phyloP scores from a whole-genome alignment of 768 basidiomycete genomes.

The Daedaleopsis sinensis region DNA sequence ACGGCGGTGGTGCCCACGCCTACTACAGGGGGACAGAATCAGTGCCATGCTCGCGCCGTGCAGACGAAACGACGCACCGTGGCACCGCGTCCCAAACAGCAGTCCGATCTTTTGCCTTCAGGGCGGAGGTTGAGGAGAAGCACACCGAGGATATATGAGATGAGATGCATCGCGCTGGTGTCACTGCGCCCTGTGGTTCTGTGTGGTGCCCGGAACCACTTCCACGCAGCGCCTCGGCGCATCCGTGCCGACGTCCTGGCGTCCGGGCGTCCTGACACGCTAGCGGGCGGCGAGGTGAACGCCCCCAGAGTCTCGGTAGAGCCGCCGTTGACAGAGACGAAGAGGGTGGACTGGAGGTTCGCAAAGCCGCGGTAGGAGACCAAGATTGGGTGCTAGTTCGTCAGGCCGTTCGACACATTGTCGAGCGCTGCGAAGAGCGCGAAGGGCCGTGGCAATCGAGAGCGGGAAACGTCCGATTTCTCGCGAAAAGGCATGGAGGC shows the following conservation, averaged over 20 bases:
- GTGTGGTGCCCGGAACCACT: no score
- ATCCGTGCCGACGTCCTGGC: no score
- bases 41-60: no score
- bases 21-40: slow-evolving; percentile 8
- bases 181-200: no score
- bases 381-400: slow-evolving; percentile 68
- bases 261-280: slow-evolving; percentile 60
- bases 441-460: no score
- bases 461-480: no score
- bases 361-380: slow-evolving; percentile 68
- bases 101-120: slow-evolving; percentile 69
- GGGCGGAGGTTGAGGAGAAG: slow-evolving; percentile 62
- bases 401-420: slow-evolving; percentile 68
- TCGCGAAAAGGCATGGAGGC: no score
- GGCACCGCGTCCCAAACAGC: slow-evolving; percentile 57
- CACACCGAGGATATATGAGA: slow-evolving; percentile 67
- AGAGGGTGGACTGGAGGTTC: slow-evolving; percentile 65
- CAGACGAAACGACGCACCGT: slow-evolving; percentile 41
- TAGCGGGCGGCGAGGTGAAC: slow-evolving; percentile 59
- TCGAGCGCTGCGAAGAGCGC: slow-evolving; percentile 64
- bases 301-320: slow-evolving; percentile 64
- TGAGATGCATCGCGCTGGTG: slow-evolving; percentile 57
- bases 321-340: slow-evolving; percentile 69
- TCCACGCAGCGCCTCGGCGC: no score
- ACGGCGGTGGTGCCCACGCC: slow-evolving; percentile 61